phyloP scores from a whole-genome alignment of 495 filamentous ascomycete genomes.

The Cetradonia linearis region DNA sequence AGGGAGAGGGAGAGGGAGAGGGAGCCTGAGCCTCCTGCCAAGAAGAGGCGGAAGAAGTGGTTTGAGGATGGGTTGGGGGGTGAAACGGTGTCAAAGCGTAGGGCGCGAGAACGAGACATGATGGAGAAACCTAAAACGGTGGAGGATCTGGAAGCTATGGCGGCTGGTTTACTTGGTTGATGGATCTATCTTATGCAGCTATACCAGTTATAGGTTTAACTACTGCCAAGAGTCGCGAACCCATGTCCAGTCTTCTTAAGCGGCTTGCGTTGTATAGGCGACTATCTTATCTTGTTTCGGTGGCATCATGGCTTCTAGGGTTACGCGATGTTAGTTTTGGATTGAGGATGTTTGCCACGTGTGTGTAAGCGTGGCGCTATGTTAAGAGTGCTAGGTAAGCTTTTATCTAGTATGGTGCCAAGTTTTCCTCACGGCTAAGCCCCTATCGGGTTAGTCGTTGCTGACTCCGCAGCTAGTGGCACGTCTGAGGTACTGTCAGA shows the following conservation, averaged over 20 bases:
- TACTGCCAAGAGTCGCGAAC: too few species aligned
- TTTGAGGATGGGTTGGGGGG: conserved; percentile 31
- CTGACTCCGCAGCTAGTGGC: too few species aligned
- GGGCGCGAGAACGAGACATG: conserved; percentile 42
- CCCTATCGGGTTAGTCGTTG: too few species aligned
- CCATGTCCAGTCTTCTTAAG: background rate
- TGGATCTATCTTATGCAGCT: background rate
- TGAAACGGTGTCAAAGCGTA: conserved; percentile 18
- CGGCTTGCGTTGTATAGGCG: background rate
- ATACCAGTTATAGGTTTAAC: background rate
- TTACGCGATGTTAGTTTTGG: background rate
- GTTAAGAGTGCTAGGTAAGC: background rate
- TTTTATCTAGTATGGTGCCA: too few species aligned
- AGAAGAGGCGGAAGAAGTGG: conserved; percentile 41
- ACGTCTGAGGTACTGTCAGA: too few species aligned
- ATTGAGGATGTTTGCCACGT: background rate
- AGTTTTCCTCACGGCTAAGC: too few species aligned
- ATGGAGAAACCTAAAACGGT: conserved; percentile 66
- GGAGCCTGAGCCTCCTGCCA: conserved; percentile 13
- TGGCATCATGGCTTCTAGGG: background rate
- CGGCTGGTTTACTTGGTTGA: conserved; percentile 56
- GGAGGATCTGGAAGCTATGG: conserved; percentile 83
- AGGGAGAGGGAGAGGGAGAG: background rate
- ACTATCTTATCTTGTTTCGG: background rate
- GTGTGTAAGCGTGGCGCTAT: background rate